Conservation (phyloP, 768 basidiomycete species). For the Filobasidium floriforme region DNA sequence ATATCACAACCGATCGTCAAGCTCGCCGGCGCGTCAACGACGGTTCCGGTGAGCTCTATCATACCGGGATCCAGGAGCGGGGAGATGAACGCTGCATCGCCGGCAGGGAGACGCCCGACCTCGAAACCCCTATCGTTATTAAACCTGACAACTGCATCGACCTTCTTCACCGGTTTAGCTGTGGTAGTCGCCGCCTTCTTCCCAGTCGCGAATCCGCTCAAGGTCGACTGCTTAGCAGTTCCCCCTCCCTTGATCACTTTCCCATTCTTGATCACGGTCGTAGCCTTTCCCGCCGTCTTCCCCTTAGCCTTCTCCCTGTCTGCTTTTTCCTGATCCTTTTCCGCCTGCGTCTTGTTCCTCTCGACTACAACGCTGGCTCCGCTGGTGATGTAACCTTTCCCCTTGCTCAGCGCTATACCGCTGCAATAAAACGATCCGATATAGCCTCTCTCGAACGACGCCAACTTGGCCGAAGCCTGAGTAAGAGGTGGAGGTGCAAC, state of each 20-base stretch:
- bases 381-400: constrained; percentile 40
- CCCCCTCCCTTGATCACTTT: constrained; percentile 33
- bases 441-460: constrained; percentile 31
- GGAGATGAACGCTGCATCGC: constrained; percentile 19
- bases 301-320: constrained; percentile 24
- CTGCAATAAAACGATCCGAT: constrained; percentile 43
- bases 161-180: constrained; percentile 20
- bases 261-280: constrained; percentile 34
- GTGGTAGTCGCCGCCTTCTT: constrained; percentile 28
- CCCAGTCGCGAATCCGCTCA: constrained; percentile 38
- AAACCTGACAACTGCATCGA: constrained; percentile 41
- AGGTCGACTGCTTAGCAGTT: constrained; percentile 36
- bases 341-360: constrained; percentile 28
- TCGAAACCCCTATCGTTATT: constrained; percentile 21
- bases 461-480: background rate
- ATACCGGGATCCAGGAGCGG: constrained; percentile 47
- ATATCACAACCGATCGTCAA: constrained; percentile 69
- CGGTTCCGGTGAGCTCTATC: constrained; percentile 60
- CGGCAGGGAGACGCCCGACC: constrained; percentile 21
- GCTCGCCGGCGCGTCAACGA: constrained; percentile 67
- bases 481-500: background rate
- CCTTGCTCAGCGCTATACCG: constrained; percentile 42
- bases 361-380: constrained; percentile 38
- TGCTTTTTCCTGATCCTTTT: constrained; percentile 26
- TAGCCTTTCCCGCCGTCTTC: constrained; percentile 21